These are phyloP conservation scores for Metschnikowia continentalis DNA, from an alignment of 805 yeast genomes.

Conservation along the genomic window DNA sequence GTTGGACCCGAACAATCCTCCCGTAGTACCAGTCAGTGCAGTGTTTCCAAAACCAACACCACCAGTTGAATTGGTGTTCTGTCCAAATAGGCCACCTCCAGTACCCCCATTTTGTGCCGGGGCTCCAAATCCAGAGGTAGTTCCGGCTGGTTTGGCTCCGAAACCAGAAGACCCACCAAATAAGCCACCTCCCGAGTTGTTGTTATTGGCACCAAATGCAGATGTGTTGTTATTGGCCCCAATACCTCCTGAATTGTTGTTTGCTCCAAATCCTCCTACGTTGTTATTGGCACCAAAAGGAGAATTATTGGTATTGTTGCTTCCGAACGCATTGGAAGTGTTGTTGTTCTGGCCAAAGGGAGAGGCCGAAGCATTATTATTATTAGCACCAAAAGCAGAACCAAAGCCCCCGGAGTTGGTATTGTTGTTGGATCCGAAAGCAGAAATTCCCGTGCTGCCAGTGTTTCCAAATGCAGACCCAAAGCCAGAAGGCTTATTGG, in stretches of 20 bases:
- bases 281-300: constrained; percentile 10
- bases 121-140: constrained; percentile 1
- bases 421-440: constrained; percentile 24
- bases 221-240: constrained; percentile 11
- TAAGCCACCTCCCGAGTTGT: constrained; percentile 8
- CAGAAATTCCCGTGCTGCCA: constrained; percentile 17
- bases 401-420: constrained; percentile 18
- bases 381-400: constrained; percentile 13
- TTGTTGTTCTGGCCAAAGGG: constrained; percentile 14
- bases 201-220: constrained; percentile 11
- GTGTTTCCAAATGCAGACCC: constrained; percentile 28
- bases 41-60: constrained; percentile 10
- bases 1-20: constrained; percentile 22
- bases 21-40: constrained; percentile 9
- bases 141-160: constrained; percentile 24
- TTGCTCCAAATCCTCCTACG: constrained; percentile 11
- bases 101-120: constrained; percentile 16
- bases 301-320: constrained; percentile 18
- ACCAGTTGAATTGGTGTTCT: constrained; percentile 8
- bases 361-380: constrained; percentile 8
- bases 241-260: constrained; percentile 11
- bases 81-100: constrained; percentile 12
- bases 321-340: constrained; percentile 28
- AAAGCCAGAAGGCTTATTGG: constrained; percentile 21
- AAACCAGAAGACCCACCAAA: constrained; percentile 34